These are phyloP conservation scores for Coemansia sp. DNA, from an alignment of 192 early-diverging fungal genomes.

Conservation along the genomic window DNA sequence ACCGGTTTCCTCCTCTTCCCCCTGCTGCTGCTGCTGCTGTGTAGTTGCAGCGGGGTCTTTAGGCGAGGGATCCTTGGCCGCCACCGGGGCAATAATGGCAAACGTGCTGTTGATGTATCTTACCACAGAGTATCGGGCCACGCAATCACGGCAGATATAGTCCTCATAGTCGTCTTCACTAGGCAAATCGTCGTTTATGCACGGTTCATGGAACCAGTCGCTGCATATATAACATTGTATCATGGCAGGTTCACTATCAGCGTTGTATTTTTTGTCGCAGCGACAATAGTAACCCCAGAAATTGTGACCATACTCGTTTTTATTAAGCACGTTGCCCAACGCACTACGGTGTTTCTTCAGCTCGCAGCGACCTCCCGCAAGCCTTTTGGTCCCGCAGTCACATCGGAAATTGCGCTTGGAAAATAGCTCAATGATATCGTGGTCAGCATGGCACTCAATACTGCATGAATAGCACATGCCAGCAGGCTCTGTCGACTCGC, in stretches of 20 bases:
- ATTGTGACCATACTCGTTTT: conserved; percentile 83
- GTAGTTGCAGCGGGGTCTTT: neutral
- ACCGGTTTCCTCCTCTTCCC: neutral
- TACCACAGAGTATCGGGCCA: conserved; percentile 22
- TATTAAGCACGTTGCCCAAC: conserved; percentile 51
- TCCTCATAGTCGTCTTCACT: conserved; percentile 27
- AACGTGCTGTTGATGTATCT: conserved; percentile 26
- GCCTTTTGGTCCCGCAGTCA: conserved; percentile 75
- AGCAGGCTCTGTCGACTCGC: conserved; percentile 27
- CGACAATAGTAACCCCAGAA: conserved; percentile 83
- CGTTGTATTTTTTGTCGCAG: conserved; percentile 78
- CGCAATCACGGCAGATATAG: conserved; percentile 48
- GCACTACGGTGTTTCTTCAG: conserved; percentile 24
- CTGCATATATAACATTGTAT: conserved; percentile 83
- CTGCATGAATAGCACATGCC: conserved; percentile 79
- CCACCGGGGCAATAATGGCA: neutral
- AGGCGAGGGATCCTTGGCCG: neutral
- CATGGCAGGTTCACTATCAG: conserved; percentile 76
- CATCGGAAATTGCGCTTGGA: conserved; percentile 83
- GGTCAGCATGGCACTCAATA: conserved; percentile 72
- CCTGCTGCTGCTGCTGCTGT: neutral
- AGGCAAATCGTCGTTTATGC: conserved; percentile 60
- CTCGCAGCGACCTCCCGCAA: conserved; percentile 28
- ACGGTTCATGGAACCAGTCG: conserved; percentile 79
- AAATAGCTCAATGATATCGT: conserved; percentile 85